Percentiles rank a stretch among this genome's conserved stretches.
phyloP scores from a whole-genome alignment of 1,284 basidiomycete genomes.

The Leucoagaricus sp. region DNA sequence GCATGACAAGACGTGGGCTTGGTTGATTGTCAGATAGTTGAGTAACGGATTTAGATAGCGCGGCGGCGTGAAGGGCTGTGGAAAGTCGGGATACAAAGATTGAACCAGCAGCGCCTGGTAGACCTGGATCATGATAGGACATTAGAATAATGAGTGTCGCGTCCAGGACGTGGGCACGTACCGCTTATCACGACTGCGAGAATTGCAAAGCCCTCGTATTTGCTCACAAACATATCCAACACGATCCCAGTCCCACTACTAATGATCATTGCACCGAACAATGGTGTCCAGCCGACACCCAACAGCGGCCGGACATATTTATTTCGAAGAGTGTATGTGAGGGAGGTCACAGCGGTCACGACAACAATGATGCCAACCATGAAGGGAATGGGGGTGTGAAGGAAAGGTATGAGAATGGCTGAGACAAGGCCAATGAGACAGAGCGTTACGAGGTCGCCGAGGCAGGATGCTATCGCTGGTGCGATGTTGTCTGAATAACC shows the following conservation, averaged over 20 bases:
- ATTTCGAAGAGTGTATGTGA: conserved; percentile 64
- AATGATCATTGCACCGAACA: conserved; percentile 92
- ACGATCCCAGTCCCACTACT: conserved; percentile 91
- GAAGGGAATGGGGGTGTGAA: conserved; percentile 68
- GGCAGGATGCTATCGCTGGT: conserved; percentile 88
- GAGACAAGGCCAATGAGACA: conserved; percentile 73
- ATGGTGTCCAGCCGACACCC: conserved; percentile 85
- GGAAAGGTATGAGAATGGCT: conserved; percentile 61
- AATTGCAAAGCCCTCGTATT: conserved; percentile 87
- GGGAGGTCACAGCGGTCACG: conserved; percentile 53
- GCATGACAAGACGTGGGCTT: conserved; percentile 53
- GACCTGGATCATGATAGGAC: conserved; percentile 42
- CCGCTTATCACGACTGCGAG: conserved; percentile 90
- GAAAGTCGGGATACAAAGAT: conserved; percentile 92
- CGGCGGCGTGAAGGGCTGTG: conserved; percentile 76
- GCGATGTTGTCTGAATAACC: conserved; percentile 83
- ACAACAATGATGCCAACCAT: conserved; percentile 61
- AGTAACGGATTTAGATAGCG: conserved; percentile 27
- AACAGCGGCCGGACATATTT: conserved; percentile 70
- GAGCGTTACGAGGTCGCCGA: conserved; percentile 92
- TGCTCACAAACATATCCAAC: conserved; percentile 85
- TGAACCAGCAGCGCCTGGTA: conserved; percentile 87
- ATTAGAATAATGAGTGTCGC: not conserved
- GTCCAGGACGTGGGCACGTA: conserved; percentile 28
- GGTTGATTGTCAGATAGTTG: conserved; percentile 34